These are phyloP conservation scores for Diddensiella santjacobensis DNA, from an alignment of 805 yeast species.

Conservation along the genomic window DNA sequence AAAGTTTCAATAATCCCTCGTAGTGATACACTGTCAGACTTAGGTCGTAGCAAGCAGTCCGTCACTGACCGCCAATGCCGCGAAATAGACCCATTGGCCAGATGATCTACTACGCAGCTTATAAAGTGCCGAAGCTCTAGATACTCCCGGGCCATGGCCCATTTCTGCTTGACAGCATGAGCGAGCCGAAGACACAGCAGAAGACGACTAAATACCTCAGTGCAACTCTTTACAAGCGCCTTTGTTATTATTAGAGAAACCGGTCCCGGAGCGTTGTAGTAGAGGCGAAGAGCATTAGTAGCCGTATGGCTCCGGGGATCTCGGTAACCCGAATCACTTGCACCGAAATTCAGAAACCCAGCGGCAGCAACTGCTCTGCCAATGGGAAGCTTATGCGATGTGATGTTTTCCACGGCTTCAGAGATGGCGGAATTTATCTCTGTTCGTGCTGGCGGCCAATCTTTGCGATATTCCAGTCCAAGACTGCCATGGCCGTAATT, in stretches of 20 bases:
- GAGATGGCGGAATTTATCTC: slow-evolving; percentile 5
- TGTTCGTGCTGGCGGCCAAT: slow-evolving; percentile 4
- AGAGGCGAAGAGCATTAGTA: slow-evolving; percentile 10
- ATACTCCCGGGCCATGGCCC: not conserved
- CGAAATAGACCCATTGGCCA: not conserved
- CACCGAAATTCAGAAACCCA: slow-evolving; percentile 10
- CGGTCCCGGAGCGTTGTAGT: slow-evolving; percentile 14
- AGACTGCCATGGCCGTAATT: not conserved
- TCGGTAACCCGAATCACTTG: not conserved
- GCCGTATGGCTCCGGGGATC: slow-evolving; percentile 2
- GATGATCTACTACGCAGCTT: not conserved
- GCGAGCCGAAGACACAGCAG: slow-evolving; percentile 2
- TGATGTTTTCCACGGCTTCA: slow-evolving; percentile 10
- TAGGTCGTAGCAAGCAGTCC: too few relatives aligned
- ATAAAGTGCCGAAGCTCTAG: not conserved
- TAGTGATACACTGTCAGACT: too few relatives aligned
- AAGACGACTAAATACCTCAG: slow-evolving; percentile 6
- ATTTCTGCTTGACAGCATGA: not conserved
- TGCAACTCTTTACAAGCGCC: slow-evolving; percentile 1
- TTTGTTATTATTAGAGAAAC: slow-evolving; percentile 8
- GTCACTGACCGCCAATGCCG: too few relatives aligned
- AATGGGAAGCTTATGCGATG: not conserved
- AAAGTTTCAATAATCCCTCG: too few relatives aligned
- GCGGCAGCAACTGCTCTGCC: slow-evolving; percentile 1
- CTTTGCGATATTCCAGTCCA: not conserved